Evolutionary conservation across 2,329 filamentous ascomycete species (phyloP).

Genomic region (Chaetomiaceae sp.): DNA sequence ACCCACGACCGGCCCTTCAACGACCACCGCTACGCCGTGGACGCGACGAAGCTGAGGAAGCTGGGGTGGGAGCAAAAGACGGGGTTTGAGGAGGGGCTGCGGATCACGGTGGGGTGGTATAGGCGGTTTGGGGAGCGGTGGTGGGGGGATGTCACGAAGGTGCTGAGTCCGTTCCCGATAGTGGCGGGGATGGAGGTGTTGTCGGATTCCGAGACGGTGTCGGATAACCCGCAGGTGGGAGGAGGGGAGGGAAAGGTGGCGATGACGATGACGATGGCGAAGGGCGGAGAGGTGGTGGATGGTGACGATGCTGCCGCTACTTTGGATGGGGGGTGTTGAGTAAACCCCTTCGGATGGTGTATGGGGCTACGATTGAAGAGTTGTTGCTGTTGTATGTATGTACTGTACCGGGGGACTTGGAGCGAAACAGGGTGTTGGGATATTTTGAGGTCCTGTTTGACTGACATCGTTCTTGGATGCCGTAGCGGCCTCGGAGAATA

Average conservation of each 20-base stretch:
- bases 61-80: conserved; percentile 69
- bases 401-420: background rate
- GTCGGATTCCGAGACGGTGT: conserved; percentile 44
- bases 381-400: background rate
- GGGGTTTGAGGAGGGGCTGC: conserved; percentile 58
- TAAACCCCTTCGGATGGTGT: too few relatives aligned
- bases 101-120: conserved; percentile 67
- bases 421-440: background rate
- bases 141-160: conserved; percentile 69
- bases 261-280: background rate
- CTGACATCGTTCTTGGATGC: too few relatives aligned
- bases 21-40: conserved; percentile 68
- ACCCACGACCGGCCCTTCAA: conserved; percentile 76
- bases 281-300: background rate
- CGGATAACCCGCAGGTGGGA: conserved; percentile 24
- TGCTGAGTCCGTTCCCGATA: conserved; percentile 63
- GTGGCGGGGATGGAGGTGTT: conserved; percentile 53
- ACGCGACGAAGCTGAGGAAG: conserved; percentile 61
- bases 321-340: too few relatives aligned
- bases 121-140: conserved; percentile 59
- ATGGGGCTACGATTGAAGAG: too few relatives aligned
- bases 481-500: too few relatives aligned
- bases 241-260: background rate
- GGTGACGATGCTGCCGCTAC: too few relatives aligned
- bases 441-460: too few relatives aligned